Base-by-base conservation (phyloP, 495 filamentous ascomycete species). In the Delitschia confertaspora region DNA sequence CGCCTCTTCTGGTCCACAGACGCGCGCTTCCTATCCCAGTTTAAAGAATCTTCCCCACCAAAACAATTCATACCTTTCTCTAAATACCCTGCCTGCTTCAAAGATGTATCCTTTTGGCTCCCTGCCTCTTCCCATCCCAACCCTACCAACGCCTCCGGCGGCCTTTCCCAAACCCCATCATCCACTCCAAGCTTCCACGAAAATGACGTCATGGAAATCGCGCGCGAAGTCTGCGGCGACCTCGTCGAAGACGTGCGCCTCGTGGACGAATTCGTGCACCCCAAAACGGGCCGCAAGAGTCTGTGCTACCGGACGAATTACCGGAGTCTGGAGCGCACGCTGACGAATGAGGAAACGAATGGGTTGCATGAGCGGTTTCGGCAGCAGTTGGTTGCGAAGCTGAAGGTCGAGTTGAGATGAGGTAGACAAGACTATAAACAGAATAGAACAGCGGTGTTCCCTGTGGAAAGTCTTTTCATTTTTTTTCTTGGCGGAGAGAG, bases 181-280 rank as follows among this genome's bases (percentile, higher is more conserved):
- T 6, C 42, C 36, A n/a, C 50, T 3, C 27, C 22, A 3, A 56
- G 30, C 1, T 84, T 93, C 50, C 88, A 95, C 57, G 88, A 89
- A 64, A 96, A 98, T 62, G 93, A 98, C 65, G 66, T 98, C 29
- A 95, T 95, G 89, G 91, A 96, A 67, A 70, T 93, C 36, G 80
- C 95, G 9, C 73, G 91, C 30, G 76, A 76, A 18, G 73, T 85
- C 20, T 84, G 75, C 6, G 88, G 86, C 11, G 82, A 94, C 60
- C 58, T 76, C 26, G 86, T 91, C 13, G 91, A 96, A 66, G 83
- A 93, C 58, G 91, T 95, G 51, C 71, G 62, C 45, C 65, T 93
- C 21, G 70, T 79, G 37, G 91, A 98, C 66, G 72, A 85, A 50
- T 98, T 96, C 58, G 75, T 70, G 26, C 87, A 96, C 65, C 88